Conservation (phyloP, 2,329 filamentous ascomycete species). For the Colletotrichum falcatum region DNA sequence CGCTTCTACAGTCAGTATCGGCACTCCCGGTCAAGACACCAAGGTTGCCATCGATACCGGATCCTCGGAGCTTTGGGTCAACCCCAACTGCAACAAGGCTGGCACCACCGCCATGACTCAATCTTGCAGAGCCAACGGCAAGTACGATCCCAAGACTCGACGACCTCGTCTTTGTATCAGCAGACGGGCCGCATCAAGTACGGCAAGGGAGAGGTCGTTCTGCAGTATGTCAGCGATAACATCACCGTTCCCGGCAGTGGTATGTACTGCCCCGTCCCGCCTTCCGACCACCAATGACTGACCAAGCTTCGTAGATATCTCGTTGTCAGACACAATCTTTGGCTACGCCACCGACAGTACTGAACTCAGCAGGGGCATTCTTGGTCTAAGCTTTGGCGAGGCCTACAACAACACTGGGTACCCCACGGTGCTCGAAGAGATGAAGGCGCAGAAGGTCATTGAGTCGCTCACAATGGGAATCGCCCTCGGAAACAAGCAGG, state of each 20-base stretch:
- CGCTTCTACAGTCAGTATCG: constrained; percentile 42
- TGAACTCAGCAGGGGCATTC: constrained; percentile 48
- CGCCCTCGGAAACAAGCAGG: constrained; percentile 48
- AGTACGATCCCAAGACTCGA: constrained; percentile 51
- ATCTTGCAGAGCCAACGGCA: constrained; percentile 56
- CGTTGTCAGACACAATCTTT: constrained; percentile 46
- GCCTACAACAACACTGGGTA: constrained; percentile 45
- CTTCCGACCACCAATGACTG: not conserved
- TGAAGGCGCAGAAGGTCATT: constrained; percentile 46
- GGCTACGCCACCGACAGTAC: constrained; percentile 47
- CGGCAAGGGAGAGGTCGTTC: constrained; percentile 46
- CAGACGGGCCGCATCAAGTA: constrained; percentile 45
- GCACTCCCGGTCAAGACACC: constrained; percentile 56
- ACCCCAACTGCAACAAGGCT: constrained; percentile 60
- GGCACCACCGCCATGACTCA: constrained; percentile 48
- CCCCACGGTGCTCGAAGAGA: constrained; percentile 48
- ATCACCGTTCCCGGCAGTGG: constrained; percentile 47
- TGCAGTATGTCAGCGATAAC: constrained; percentile 48
- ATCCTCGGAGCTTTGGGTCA: constrained; percentile 67
- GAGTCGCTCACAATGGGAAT: constrained; percentile 49
- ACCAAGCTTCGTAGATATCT: constrained; percentile 39
- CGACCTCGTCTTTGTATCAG: constrained; percentile 41
- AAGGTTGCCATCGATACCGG: constrained; percentile 64
- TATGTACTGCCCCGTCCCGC: constrained; percentile 24
- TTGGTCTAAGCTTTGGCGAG: constrained; percentile 50